These are phyloP conservation scores for Apophysomyces elegans DNA, from an alignment of 371 early-diverging fungal species.

Conservation along the genomic window DNA sequence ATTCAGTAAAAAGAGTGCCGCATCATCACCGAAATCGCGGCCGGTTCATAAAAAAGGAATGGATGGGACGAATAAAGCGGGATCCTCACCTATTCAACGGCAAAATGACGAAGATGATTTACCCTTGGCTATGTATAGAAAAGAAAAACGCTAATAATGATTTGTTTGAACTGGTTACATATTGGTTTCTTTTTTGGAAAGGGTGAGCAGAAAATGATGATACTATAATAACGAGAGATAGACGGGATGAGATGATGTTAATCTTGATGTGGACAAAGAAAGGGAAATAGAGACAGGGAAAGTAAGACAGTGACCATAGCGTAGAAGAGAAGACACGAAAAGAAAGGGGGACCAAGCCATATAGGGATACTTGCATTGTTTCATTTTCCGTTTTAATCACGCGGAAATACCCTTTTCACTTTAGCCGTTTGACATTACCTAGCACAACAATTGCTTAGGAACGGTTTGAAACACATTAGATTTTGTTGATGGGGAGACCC, in stretches of 20 bases:
- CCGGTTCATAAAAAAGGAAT: background rate
- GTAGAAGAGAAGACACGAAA: no score
- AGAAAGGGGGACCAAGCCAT: background rate
- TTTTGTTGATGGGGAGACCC: background rate
- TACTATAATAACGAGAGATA: background rate
- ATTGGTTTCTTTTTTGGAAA: background rate
- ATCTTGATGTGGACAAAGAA: background rate
- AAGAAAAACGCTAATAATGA: conserved; percentile 12
- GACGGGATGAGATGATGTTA: no score
- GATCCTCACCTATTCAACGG: conserved; percentile 4
- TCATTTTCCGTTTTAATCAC: background rate
- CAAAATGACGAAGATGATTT: conserved; percentile 19
- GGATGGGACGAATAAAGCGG: conserved; percentile 10
- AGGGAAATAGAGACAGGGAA: no score
- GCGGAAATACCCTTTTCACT: background rate
- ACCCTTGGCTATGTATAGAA: conserved; percentile 31
- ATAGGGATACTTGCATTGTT: background rate
- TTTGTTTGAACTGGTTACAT: background rate
- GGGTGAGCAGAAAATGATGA: background rate
- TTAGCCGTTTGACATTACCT: background rate
- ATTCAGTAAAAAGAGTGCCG: conserved; percentile 6
- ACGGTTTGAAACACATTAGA: conserved; percentile 2
- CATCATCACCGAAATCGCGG: background rate
- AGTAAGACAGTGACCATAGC: no score
- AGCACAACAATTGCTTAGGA: conserved; percentile 1